Base-by-base conservation (phyloP, 495 filamentous ascomycete species). In the Penicillium psychrofluorescens region DNA sequence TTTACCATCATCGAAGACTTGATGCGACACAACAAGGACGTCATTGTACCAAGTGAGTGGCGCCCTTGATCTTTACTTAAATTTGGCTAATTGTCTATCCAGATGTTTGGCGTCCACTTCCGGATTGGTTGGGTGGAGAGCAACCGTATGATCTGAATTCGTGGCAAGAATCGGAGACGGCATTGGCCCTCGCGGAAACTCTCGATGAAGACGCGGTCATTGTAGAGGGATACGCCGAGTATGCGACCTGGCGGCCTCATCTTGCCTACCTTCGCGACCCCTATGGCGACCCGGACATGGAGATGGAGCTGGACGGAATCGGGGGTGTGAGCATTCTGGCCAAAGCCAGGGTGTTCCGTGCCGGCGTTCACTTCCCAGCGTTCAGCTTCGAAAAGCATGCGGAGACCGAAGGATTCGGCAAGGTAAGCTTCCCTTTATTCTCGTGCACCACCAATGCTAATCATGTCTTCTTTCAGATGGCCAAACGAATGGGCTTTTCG, bases 301-400 rank as follows among this genome's bases (percentile, higher is more conserved):
- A 99, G 63, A 96, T 99, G 92, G 94, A 99, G 53, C 88, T 99
- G 51, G 92, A 99, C 55, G 92, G 92, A 41, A 89, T 99, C 12
- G 92, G 92, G 38, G 92, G 92, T 55, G 92, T 99, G 47, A 95
- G 88, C 67, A 99, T 99, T 56, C 73, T 99, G 51, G 90, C 92
- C 6, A 99, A 97, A 68, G 92, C 92, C 1, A 84, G 78, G 40
- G 92, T 99, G 1, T 99, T 97, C 70, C 79, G 92, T 50, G 80
- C 86, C 35, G 92, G 92, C 30, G 91, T 92, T 22, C 94, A 99
- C 64, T 99, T 99, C 71, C 92, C 92, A 8, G 92, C 92, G 4
- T 99, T 99, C 61, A 95, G 88, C 51, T 99, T 99, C 49, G 90
- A 99, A 64, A 97, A 91, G 63, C 92, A 99, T 68, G 92, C 92